Percentiles rank a stretch among this genome's conserved stretches.
Conservation (phyloP, 2,329 filamentous ascomycete genomes). For the Venturia asperata region DNA sequence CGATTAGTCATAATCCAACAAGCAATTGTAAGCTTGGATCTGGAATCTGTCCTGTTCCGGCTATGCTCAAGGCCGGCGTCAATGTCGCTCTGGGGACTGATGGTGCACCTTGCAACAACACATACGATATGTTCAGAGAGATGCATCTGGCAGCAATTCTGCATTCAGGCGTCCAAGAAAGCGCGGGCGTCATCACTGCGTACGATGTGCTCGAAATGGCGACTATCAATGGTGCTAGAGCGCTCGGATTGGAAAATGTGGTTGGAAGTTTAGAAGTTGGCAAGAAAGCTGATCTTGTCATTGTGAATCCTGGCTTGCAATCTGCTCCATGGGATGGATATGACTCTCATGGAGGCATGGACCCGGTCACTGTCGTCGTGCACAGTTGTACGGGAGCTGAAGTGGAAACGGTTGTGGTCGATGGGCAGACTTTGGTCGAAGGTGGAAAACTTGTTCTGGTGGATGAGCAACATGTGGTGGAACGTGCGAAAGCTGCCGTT, state of each 20-base stretch:
- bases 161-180: conserved; percentile 32
- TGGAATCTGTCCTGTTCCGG: conserved; percentile 43
- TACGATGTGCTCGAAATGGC: conserved; percentile 46
- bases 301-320: conserved; percentile 26
- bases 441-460: conserved; percentile 33
- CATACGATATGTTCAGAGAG: conserved; percentile 32
- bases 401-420: conserved; percentile 40
- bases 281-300: conserved; percentile 41
- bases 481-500: conserved; percentile 27
- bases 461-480: conserved; percentile 36
- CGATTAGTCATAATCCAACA: conserved; percentile 46
- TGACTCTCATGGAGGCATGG: conserved; percentile 20
- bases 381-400: conserved; percentile 33
- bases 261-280: conserved; percentile 38
- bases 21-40: conserved; percentile 48
- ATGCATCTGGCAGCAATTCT: conserved; percentile 47
- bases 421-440: conserved; percentile 36
- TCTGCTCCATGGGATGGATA: conserved; percentile 3
- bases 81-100: conserved; percentile 47
- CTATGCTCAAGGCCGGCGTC: conserved; percentile 38
- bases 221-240: conserved; percentile 45
- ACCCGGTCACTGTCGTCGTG: conserved; percentile 38
- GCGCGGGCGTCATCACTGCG: conserved; percentile 40
- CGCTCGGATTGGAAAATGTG: conserved; percentile 35
- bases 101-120: conserved; percentile 31